phyloP scores from a whole-genome alignment of 2,329 filamentous ascomycete species.

The Teratosphaeria destructans region DNA sequence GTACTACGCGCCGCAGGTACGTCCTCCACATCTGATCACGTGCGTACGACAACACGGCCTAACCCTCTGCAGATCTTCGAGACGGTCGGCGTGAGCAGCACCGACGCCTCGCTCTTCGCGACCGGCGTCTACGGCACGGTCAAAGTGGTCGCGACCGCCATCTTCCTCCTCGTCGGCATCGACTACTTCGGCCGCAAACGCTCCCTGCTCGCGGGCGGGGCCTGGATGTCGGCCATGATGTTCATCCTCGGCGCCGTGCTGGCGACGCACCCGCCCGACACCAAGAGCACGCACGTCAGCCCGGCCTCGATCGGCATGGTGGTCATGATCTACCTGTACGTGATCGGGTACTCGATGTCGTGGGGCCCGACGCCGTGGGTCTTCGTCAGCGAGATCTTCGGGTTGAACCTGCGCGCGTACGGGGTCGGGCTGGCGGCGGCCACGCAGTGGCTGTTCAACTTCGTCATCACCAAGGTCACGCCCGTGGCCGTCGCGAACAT shows the following conservation, averaged over 20 bases:
- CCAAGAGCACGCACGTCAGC: conserved; percentile 51
- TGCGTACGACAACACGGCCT: neutral
- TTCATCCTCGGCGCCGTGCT: conserved; percentile 27
- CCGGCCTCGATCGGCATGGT: conserved; percentile 43
- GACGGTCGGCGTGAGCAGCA: conserved; percentile 30
- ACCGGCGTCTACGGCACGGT: conserved; percentile 39
- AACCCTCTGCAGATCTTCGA: conserved; percentile 27
- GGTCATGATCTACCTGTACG: conserved; percentile 41
- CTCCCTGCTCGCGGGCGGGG: conserved; percentile 32
- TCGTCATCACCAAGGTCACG: conserved; percentile 24
- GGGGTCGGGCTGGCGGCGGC: conserved; percentile 45
- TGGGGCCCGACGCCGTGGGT: conserved; percentile 39
- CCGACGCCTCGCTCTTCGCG: conserved; percentile 33
- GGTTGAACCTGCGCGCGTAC: conserved; percentile 35
- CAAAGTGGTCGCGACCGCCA: conserved; percentile 34
- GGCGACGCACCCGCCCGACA: conserved; percentile 43
- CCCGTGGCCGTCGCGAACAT: conserved; percentile 32
- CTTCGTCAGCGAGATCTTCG: conserved; percentile 33
- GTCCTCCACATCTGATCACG: neutral
- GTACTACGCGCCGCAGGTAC: conserved; percentile 31
- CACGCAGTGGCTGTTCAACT: conserved; percentile 37
- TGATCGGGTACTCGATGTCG: conserved; percentile 37
- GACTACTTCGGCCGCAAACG: conserved; percentile 38
- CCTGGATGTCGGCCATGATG: conserved; percentile 36
- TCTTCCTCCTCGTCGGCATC: conserved; percentile 36